Evolutionary conservation across 2,329 filamentous ascomycete genomes (phyloP).

Genomic region (Fragosphaeria purpurea): DNA sequence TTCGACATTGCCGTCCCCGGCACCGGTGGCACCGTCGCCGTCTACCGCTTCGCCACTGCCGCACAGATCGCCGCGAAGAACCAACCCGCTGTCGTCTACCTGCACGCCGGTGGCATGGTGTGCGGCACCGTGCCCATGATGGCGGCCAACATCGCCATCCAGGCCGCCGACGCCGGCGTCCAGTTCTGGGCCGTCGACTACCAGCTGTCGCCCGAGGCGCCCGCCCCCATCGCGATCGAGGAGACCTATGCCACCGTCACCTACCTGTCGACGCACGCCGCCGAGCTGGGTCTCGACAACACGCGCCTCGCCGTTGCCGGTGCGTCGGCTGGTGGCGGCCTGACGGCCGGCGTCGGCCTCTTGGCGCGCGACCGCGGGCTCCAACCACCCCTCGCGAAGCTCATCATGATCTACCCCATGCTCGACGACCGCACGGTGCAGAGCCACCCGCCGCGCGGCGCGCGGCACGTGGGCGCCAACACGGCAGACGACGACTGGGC

Average conservation of each 20-base stretch:
- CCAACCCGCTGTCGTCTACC: slow-evolving; percentile 13
- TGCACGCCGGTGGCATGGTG: slow-evolving; percentile 21
- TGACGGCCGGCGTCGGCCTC: slow-evolving; percentile 24
- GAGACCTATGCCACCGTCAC: slow-evolving; percentile 24
- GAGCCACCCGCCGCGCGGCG: slow-evolving; percentile 8
- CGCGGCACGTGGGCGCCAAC: slow-evolving; percentile 14
- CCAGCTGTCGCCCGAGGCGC: slow-evolving; percentile 37
- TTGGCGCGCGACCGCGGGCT: slow-evolving; percentile 26
- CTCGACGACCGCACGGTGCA: slow-evolving; percentile 23
- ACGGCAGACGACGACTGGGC: slow-evolving; percentile 10
- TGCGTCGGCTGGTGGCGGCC: slow-evolving; percentile 18
- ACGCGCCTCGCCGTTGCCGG: slow-evolving; percentile 18
- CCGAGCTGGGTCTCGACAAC: slow-evolving; percentile 15
- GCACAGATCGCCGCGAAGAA: neutral
- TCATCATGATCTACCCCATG: slow-evolving; percentile 28
- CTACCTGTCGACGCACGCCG: slow-evolving; percentile 24
- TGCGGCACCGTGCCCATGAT: slow-evolving; percentile 13
- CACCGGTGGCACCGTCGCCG: slow-evolving; percentile 4
- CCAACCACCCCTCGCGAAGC: slow-evolving; percentile 21
- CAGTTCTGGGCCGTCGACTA: slow-evolving; percentile 32
- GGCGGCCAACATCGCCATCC: slow-evolving; percentile 8
- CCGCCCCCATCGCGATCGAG: slow-evolving; percentile 33
- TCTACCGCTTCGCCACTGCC: slow-evolving; percentile 12
- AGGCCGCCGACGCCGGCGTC: slow-evolving; percentile 10
- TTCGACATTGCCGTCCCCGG: slow-evolving; percentile 6